phyloP scores from a whole-genome alignment of 129 eudicot genomes.

The Sambucus nigra region DNA sequence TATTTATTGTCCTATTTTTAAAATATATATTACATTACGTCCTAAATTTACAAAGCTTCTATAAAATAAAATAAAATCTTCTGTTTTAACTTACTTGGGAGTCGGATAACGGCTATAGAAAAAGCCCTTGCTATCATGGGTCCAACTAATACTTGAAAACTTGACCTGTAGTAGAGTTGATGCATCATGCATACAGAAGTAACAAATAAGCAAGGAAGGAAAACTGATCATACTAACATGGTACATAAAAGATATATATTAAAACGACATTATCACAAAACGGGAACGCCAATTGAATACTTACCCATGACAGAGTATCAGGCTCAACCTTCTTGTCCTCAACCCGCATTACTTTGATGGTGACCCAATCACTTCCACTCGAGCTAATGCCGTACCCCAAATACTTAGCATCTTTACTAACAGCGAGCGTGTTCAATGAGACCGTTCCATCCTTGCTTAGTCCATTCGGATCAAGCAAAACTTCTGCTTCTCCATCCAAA shows the following conservation, averaged over 20 bases:
- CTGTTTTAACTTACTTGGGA: conserved; percentile 61
- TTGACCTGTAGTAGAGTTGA: conserved; percentile 57
- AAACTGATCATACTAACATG: too few relatives aligned
- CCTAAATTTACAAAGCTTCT: background rate
- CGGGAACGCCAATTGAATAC: background rate
- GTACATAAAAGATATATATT: too few relatives aligned
- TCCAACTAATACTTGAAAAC: conserved; percentile 84
- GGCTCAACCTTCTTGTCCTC: conserved; percentile 55
- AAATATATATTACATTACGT: background rate
- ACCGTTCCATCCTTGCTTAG: conserved; percentile 94
- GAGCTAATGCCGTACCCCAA: conserved; percentile 80
- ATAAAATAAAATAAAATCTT: background rate
- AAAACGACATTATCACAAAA: background rate
- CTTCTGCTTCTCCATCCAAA: conserved; percentile 73
- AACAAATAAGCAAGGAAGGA: background rate
- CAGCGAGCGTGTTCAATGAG: conserved; percentile 56
- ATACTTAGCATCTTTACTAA: conserved; percentile 90
- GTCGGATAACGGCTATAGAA: conserved; percentile 95
- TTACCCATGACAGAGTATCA: conserved; percentile 84
- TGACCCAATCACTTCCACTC: conserved; percentile 98
- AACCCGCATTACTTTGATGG: conserved; percentile 66
- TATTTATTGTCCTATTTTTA: background rate
- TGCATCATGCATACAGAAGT: conserved; percentile 16
- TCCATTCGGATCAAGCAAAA: conserved; percentile 86
- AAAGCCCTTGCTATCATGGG: conserved; percentile 91